A percentile compares a stretch with the other conserved stretches of the same genome.
Conservation (phyloP, 2,329 filamentous ascomycete genomes). For the Hirsutella thompsonii region DNA sequence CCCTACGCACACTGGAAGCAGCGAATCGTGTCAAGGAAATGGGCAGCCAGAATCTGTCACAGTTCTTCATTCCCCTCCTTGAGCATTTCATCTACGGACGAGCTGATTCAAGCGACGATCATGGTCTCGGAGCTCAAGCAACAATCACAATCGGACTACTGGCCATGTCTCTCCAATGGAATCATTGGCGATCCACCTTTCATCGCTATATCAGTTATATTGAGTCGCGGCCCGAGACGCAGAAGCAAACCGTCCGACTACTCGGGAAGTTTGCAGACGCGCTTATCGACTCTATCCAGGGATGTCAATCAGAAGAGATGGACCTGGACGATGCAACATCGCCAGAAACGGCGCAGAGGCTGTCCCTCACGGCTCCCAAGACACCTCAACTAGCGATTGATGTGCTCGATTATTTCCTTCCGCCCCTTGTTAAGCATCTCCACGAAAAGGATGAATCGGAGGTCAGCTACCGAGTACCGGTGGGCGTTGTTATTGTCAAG, state of each 20-base stretch:
- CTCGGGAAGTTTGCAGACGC: slow-evolving; percentile 73
- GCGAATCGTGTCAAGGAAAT: slow-evolving; percentile 54
- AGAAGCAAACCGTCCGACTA: slow-evolving; percentile 76
- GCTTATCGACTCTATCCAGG: slow-evolving; percentile 43
- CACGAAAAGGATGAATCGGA: slow-evolving; percentile 92
- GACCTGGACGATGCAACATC: slow-evolving; percentile 22
- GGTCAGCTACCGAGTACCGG: slow-evolving; percentile 82
- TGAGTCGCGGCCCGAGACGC: slow-evolving; percentile 64
- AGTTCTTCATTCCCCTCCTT: slow-evolving; percentile 80
- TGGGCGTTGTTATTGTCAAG: slow-evolving; percentile 81
- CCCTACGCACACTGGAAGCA: slow-evolving; percentile 61
- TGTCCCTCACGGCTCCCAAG: slow-evolving; percentile 55
- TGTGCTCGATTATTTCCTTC: slow-evolving; percentile 61
- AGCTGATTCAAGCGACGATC: slow-evolving; percentile 59
- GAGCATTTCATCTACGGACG: slow-evolving; percentile 90
- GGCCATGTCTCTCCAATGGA: slow-evolving; percentile 72
- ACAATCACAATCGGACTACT: slow-evolving; percentile 68
- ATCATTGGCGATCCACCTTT: slow-evolving; percentile 75
- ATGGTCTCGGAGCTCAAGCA: slow-evolving; percentile 77
- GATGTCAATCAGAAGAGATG: slow-evolving; percentile 24
- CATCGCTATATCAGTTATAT: slow-evolving; percentile 76
- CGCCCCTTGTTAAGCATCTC: slow-evolving; percentile 69
- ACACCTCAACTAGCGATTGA: slow-evolving; percentile 57
- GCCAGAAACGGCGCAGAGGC: slow-evolving; percentile 21
- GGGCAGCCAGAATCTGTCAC: slow-evolving; percentile 64